Conservation (phyloP, 176 grass and related monocot genomes). For the Rhynchospora tenuis region DNA sequence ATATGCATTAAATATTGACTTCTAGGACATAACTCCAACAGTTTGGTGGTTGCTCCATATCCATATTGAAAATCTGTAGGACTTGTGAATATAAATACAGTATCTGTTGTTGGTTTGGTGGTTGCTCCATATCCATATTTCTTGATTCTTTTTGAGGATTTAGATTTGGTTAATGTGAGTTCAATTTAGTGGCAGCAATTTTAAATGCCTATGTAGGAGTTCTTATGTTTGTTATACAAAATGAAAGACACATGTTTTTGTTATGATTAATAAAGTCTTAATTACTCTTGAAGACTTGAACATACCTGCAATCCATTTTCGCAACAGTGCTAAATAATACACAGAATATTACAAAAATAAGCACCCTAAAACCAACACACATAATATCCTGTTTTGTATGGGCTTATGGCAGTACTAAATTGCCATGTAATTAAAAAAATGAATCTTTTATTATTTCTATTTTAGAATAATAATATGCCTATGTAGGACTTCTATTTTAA, state of each 20-base stretch:
- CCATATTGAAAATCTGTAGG: not conserved
- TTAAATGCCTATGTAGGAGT: slow-evolving; percentile 2
- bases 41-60: no score
- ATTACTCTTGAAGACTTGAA: not conserved
- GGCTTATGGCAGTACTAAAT: not conserved
- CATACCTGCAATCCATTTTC: no score
- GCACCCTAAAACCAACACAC: no score
- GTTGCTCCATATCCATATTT: not conserved
- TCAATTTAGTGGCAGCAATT: slow-evolving; percentile 18
- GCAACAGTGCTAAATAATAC: no score
- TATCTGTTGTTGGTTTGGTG: slow-evolving; percentile 28
- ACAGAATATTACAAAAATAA: no score
- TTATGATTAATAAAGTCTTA: not conserved
- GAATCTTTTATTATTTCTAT: no score
- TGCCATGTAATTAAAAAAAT: no score
- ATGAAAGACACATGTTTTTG: slow-evolving; percentile 3
- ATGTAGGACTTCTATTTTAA: no score
- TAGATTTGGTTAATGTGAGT: not conserved
- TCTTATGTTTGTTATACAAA: not conserved
- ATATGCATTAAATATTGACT: no score
- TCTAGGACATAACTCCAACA: no score
- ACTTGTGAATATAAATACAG: slow-evolving; percentile 11
- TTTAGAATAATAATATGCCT: no score
- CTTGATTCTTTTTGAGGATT: slow-evolving; percentile 1
- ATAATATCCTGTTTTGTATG: no score